Conservation (phyloP, 768 basidiomycete species). For the Mycena alexandri region DNA sequence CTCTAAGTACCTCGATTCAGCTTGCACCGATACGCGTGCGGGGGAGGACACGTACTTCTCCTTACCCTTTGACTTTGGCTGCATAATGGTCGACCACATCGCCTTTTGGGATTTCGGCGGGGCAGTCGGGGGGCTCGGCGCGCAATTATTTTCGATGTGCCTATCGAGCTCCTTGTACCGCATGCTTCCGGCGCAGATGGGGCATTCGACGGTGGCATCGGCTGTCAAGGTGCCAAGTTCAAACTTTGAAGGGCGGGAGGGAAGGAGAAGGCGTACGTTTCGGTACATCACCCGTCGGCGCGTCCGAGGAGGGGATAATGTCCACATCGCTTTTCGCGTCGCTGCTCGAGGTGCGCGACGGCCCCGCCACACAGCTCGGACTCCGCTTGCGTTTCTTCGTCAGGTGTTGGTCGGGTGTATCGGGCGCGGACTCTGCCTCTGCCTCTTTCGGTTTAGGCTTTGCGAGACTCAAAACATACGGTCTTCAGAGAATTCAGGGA, state of each 20-base stretch:
- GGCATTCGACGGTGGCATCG: conserved; percentile 65
- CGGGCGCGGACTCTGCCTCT: neutral
- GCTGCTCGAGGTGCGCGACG: conserved; percentile 31
- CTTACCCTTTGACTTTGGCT: conserved; percentile 55
- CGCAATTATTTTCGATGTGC: conserved; percentile 78
- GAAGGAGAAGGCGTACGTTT: conserved; percentile 7
- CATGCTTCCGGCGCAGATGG: conserved; percentile 68
- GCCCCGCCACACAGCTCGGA: conserved; percentile 11
- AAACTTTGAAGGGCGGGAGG: neutral
- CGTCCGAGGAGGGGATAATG: conserved; percentile 2
- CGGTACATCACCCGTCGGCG: conserved; percentile 14
- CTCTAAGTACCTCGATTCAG: conserved; percentile 37
- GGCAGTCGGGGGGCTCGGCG: conserved; percentile 38
- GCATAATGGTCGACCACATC: conserved; percentile 63
- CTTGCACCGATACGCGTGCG: neutral
- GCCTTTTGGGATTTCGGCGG: conserved; percentile 46
- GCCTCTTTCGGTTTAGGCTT: conserved; percentile 45
- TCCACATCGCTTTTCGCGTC: neutral
- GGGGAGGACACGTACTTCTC: conserved; percentile 47
- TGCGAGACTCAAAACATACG: conserved; percentile 58
- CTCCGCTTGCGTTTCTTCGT: conserved; percentile 27
- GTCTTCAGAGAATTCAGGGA: conserved; percentile 45
- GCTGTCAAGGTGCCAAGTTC: conserved; percentile 42
- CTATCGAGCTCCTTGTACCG: conserved; percentile 62
- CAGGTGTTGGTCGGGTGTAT: neutral